These are phyloP conservation scores for Aspergillus brunneoviolaceus DNA, from an alignment of 2,329 filamentous ascomycete genomes.

Conservation along the genomic window DNA sequence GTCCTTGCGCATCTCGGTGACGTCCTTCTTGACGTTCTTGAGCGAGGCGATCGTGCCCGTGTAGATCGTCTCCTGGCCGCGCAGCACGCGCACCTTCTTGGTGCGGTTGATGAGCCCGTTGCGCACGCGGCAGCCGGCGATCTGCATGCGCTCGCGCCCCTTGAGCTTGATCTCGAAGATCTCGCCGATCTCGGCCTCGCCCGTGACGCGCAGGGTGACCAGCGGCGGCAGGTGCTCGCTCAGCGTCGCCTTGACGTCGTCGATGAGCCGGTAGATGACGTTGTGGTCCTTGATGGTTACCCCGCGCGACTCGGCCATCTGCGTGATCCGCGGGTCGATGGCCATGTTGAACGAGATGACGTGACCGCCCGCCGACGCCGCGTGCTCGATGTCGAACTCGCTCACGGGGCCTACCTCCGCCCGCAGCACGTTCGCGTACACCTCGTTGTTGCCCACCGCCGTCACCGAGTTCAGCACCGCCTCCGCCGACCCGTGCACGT, in stretches of 20 bases:
- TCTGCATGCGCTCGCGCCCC: conserved; percentile 66
- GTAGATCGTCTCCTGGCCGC: conserved; percentile 69
- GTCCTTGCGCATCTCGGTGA: conserved; percentile 84
- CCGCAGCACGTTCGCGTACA: conserved; percentile 72
- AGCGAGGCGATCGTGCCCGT: conserved; percentile 82
- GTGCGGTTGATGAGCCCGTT: conserved; percentile 71
- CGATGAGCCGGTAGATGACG: conserved; percentile 56
- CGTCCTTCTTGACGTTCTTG: conserved; percentile 91
- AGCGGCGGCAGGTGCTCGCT: conserved; percentile 67
- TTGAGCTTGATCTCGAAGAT: conserved; percentile 82
- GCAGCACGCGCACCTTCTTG: conserved; percentile 68
- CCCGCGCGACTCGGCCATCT: conserved; percentile 66
- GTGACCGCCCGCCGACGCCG: conserved; percentile 70
- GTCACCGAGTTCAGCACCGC: conserved; percentile 76
- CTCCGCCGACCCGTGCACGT: conserved; percentile 91
- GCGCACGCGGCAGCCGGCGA: conserved; percentile 84
- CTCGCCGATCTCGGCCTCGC: conserved; percentile 82
- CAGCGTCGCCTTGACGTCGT: conserved; percentile 57
- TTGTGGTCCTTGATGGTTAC: conserved; percentile 82
- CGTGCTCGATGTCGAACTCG: conserved; percentile 88
- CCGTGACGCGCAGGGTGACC: conserved; percentile 69
- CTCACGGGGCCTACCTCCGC: conserved; percentile 74
- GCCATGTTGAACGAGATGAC: conserved; percentile 84
- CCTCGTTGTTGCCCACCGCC: conserved; percentile 80
- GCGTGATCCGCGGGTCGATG: conserved; percentile 65